A percentile compares a stretch with the other conserved stretches of the same genome.
Evolutionary conservation across 78 protist species (phyloP).

Genomic region (Cavenderia fasciculata): DNA sequence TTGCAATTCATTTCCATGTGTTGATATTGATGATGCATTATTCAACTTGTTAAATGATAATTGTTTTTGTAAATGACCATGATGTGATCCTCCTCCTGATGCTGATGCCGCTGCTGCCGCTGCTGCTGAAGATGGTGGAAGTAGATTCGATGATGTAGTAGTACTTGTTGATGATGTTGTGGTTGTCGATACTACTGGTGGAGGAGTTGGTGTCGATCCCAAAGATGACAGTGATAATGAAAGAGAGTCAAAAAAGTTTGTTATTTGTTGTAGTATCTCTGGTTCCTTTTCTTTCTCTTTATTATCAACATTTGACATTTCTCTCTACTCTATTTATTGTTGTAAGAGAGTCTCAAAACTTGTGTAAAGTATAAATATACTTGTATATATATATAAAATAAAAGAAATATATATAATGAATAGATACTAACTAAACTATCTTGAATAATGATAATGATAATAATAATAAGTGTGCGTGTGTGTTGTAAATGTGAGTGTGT

Average conservation of each 20-base stretch:
- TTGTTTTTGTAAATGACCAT: neutral
- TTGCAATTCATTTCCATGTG: neutral
- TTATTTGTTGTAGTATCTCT: slow-evolving; percentile 24
- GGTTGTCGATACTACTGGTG: neutral
- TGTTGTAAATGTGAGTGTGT: too few species aligned
- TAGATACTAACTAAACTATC: too few species aligned
- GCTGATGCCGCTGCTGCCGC: neutral
- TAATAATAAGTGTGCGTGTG: too few species aligned
- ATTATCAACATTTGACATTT: too few species aligned
- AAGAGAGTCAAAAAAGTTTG: slow-evolving; percentile 17
- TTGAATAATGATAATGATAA: too few species aligned
- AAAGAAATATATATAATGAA: too few species aligned
- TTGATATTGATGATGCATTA: neutral
- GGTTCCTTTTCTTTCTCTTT: too few species aligned
- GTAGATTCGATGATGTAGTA: neutral
- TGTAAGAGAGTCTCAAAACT: too few species aligned
- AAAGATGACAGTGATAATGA: neutral
- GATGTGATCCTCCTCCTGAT: neutral
- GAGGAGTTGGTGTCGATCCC: neutral
- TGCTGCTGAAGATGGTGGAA: neutral
- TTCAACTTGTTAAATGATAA: neutral
- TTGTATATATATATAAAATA: too few species aligned
- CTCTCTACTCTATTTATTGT: too few species aligned
- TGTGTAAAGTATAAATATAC: too few species aligned
- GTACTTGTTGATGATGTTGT: neutral